phyloP scores from a whole-genome alignment of 768 basidiomycete species.

The Calocybe indica region DNA sequence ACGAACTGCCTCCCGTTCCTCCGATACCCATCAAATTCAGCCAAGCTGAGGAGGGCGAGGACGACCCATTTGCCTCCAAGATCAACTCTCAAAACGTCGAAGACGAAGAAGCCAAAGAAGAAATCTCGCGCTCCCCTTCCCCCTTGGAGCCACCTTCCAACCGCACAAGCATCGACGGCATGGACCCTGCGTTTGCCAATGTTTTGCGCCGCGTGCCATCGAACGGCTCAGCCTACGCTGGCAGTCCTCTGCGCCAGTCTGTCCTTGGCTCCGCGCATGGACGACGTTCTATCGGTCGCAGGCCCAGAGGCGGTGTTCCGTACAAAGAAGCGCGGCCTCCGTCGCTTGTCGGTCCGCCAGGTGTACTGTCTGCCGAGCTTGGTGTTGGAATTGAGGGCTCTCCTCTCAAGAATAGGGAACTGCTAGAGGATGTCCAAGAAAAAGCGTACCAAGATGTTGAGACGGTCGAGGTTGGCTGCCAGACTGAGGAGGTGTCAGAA shows the following conservation, averaged over 20 bases:
- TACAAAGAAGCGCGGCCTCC: constrained; percentile 67
- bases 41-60: constrained; percentile 29
- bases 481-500: constrained; percentile 40
- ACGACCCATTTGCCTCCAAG: constrained; percentile 28
- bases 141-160: constrained; percentile 42
- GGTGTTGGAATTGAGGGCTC: constrained; percentile 34
- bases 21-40: constrained; percentile 31
- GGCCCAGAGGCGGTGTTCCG: constrained; percentile 59
- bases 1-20: constrained; percentile 35
- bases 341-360: constrained; percentile 67
- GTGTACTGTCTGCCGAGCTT: constrained; percentile 65
- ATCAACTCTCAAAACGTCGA: constrained; percentile 15
- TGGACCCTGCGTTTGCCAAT: constrained; percentile 84
- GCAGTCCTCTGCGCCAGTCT: constrained; percentile 59
- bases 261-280: constrained; percentile 46
- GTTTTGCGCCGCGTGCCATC: constrained; percentile 58
- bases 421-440: constrained; percentile 31
- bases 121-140: constrained; percentile 32
- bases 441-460: constrained; percentile 39
- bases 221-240: constrained; percentile 35
- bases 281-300: constrained; percentile 43
- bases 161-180: constrained; percentile 72
- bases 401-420: constrained; percentile 30
- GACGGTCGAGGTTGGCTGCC: constrained; percentile 58
- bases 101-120: constrained; percentile 18